Evolutionary conservation across 371 early-diverging fungal species (phyloP), one percentile per base, ranked within the genome.

Genomic region (Batkoa obscura): DNA sequence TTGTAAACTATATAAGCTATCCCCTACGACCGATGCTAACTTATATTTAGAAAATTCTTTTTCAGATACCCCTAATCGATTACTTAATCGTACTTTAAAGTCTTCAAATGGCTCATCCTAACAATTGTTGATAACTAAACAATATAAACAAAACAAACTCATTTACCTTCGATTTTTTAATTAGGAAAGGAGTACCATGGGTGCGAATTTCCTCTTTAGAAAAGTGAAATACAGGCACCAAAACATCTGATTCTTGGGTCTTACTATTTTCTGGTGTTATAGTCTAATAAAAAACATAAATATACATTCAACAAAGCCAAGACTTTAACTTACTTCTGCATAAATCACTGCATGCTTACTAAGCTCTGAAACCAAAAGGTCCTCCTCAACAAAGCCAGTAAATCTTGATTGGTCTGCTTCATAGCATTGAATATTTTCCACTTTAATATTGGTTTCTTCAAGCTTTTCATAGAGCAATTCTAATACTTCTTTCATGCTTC

Each of bases 11-110:
- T 23, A 13, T 63, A 60, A 41, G 4, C 13, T 9, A 13, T 60
- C 47, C 5, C 63, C 55, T 5, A 79, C 72, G 57, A 76, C 63
- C 38, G 67, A 13, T 5, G 46, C 69, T 49, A 83, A 64, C 60
- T 80, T 84, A 56, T 86, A 74, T 64, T 86, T 89, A 33, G 71
- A 71, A 67, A 86, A 83, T 36, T 94, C 95, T 70, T 88, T 90
- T 58, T 91, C 90, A 58, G 65, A 72, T 68, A 88, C 69, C 0
- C 88, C 88, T 35, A 86, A 72, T 57, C 83, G 66, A 52, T 64
- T 66, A 56, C 76, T 79, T 53, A 95, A 68, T 6, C 91, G 74
- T 50, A 68, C 62, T 72, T 83, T 85, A 17, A 83, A 83, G 5
- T 76, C 76, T 5, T 62, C 57, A 54, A 85, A 78, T 15, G 64